Base-by-base conservation (phyloP, 2,329 filamentous ascomycete species). In the Botrytis deweyae region DNA sequence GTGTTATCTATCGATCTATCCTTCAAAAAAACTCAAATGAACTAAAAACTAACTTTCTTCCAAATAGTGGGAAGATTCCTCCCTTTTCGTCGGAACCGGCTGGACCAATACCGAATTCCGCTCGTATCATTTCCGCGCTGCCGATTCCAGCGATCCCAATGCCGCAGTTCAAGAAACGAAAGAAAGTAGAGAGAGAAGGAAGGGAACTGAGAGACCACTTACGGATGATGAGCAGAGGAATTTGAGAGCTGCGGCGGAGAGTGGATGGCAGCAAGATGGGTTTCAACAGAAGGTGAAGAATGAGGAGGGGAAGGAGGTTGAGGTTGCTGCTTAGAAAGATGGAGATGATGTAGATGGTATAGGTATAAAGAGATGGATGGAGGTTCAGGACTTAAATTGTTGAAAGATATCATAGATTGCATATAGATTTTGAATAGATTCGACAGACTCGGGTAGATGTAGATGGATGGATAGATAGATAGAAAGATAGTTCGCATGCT, bases 11-110 rank as follows among this genome's bases (percentile, higher is more conserved):
- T 20, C 33, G 12, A 22, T 29, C 33, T 29, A 10, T 40, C 18
- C 3, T n/a, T 36, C 14, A 25, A 4, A 22, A 5, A 58, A 22
- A 49, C 18, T 20, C 2, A 46, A 18, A n/a, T 33, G 33, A n/a
- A n/a, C 22, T 5, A 33, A 29, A 25, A 58, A 67, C 46, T 33
- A 20, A 33, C 46, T 38, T 5, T 18, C 12, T 36, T 3, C 5
- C 3, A 5, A 40, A 58, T 18, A 72, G 70, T 72, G 63, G 89
- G 85, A 89, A 72, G 92, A 90, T 4, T 72, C 75, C 42, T 74
- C 75, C 22, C 76, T 74, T 66, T 78, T 78, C 33, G 74, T 71
- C 6, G 80, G 80, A 1, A 81, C 80, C 0, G 80, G 80, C 10
- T 81, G 80, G 80, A 72, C 73, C 58, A 81, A 81, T 74, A 80